Evolutionary conservation across 768 basidiomycete genomes (phyloP), one percentile per base, ranked within the genome.

Genomic region (Pulveroboletus sp.): DNA sequence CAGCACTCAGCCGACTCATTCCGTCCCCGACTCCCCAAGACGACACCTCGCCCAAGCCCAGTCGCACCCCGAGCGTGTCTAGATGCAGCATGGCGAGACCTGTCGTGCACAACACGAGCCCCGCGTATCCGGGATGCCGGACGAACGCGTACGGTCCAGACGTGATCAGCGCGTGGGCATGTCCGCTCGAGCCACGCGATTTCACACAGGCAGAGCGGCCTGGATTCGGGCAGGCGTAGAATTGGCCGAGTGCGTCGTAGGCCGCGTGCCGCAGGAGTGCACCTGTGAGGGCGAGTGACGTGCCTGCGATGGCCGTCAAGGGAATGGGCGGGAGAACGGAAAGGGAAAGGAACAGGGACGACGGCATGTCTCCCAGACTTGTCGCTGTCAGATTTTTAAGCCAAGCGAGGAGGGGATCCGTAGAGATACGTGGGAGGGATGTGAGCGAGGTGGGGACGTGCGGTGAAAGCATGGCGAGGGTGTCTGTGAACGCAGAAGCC

Each of bases 231-330:
- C 59, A 59, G 17, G 56, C 51, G 43, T 67, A 65, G 42, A 64
- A 58, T 3, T 41, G 55, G 13, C 60, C 64, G 10, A 65, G 60
- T 23, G 54, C 35, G 10, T 45, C 43, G 23, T 49, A 64, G n/a
- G 57, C 78, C 12, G 50, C 39, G 50, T 62, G 63, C 20, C 78
- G 70, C 43, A 77, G 68, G 42, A 68, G 71, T 0, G 72, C 74
- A 13, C 77, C 79, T 0, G 69, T 20, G 20, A 64, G 57, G 13
- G 68, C 66, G 43, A 79, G 56, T n/a, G 63, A 44, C 20, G 67
- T 68, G 2, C 76, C 79, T 9, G 70, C 27, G 35, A 77, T 37
- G 49, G 50, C 27, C 24, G 34, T n/a, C 22, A 45, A 42, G 1
- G 52, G 44, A 1, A 53, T 13, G 12, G 32, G 30, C 17, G 43